Evolutionary conservation across 129 eudicot species (phyloP).

Genomic region (Silybum marianum): DNA sequence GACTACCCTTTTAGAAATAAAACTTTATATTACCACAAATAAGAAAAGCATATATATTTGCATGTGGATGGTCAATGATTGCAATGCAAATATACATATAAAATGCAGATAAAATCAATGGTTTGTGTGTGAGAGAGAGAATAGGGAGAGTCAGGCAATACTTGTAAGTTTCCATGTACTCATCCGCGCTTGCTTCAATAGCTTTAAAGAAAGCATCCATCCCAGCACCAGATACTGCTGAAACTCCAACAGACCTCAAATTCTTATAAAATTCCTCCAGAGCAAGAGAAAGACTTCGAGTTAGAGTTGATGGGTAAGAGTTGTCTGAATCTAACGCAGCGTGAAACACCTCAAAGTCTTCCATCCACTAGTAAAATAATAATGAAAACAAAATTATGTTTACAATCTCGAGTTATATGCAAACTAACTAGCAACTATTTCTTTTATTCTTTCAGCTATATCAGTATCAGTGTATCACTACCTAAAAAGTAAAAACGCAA

Average conservation of each 20-base stretch:
- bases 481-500: neutral
- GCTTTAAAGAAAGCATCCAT: slow-evolving; percentile 85
- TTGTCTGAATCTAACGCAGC: slow-evolving; percentile 88
- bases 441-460: neutral
- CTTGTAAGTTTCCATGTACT: slow-evolving; percentile 95
- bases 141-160: slow-evolving; percentile 17
- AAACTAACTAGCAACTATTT: neutral
- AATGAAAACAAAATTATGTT: neutral
- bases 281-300: slow-evolving; percentile 87
- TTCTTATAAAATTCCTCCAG: slow-evolving; percentile 87
- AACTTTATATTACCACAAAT: neutral
- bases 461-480: neutral
- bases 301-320: slow-evolving; percentile 75
- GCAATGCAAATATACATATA: neutral
- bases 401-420: neutral
- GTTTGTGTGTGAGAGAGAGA: slow-evolving; percentile 6
- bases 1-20: neutral
- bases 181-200: slow-evolving; percentile 86
- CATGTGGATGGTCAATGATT: slow-evolving; percentile 3
- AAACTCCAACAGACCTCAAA: slow-evolving; percentile 85
- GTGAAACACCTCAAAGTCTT: slow-evolving; percentile 84
- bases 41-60: neutral
- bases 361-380: slow-evolving; percentile 76
- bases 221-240: slow-evolving; percentile 92
- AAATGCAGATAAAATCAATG: slow-evolving; percentile 15